A percentile compares a stretch with the other conserved stretches of the same genome.
Evolutionary conservation across 2,329 filamentous ascomycete genomes (phyloP).

Genomic region (Arthrobotrys pseudoclavata): DNA sequence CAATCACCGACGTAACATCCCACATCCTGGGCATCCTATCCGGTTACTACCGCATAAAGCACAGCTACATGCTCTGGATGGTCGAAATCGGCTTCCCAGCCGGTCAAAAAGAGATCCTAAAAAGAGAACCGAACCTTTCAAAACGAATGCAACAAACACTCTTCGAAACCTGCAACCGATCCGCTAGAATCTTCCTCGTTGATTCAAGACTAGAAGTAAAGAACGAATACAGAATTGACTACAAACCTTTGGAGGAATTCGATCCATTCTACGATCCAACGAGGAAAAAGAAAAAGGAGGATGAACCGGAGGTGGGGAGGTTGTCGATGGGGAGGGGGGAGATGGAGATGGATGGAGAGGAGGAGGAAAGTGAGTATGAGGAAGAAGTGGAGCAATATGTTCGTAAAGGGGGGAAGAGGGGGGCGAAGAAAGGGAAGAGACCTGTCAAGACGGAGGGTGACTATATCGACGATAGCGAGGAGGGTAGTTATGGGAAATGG

Average conservation of each 20-base stretch:
- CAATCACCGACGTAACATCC: neutral
- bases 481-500: no score
- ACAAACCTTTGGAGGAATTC: neutral
- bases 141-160: neutral
- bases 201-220: constrained; percentile 27
- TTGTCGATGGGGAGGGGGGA: neutral
- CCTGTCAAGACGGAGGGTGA: no score
- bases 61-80: constrained; percentile 22
- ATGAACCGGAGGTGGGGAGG: neutral
- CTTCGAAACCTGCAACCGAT: constrained; percentile 15
- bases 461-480: neutral
- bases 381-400: no score
- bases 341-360: no score
- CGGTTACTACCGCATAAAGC: constrained; percentile 13
- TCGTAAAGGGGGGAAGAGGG: no score
- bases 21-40: neutral
- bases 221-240: neutral
- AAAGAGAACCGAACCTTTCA: neutral
- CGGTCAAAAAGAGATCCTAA: neutral
- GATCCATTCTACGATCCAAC: neutral
- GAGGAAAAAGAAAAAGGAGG: neutral
- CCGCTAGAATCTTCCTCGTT: constrained; percentile 23
- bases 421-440: no score
- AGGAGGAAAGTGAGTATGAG: no score
- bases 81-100: constrained; percentile 35